Evolutionary conservation across 1,139 yeast genomes (phyloP).

Genomic region (Yamadazyma epiphylla): DNA sequence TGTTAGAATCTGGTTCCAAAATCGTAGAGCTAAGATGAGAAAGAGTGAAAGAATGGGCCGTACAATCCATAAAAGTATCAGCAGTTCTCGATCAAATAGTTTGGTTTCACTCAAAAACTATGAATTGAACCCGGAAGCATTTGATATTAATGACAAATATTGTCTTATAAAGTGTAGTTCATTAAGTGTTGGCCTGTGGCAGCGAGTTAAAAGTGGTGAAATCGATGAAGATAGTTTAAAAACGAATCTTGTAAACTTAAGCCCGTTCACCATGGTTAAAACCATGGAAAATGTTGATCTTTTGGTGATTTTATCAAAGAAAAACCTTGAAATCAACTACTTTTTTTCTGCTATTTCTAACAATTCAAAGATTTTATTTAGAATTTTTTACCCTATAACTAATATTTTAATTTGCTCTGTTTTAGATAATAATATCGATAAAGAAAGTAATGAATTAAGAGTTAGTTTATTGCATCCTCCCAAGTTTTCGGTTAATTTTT

Average conservation of each 20-base stretch:
- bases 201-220: conserved; percentile 63
- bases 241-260: conserved; percentile 51
- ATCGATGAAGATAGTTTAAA: conserved; percentile 39
- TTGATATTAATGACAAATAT: conserved; percentile 62
- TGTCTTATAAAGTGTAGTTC: conserved; percentile 64
- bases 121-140: conserved; percentile 20
- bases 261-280: conserved; percentile 60
- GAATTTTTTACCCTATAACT: conserved; percentile 63
- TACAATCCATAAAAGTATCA: conserved; percentile 8
- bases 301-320: conserved; percentile 61
- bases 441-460: conserved; percentile 48
- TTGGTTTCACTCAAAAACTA: conserved; percentile 6
- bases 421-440: conserved; percentile 42
- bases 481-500: conserved; percentile 71
- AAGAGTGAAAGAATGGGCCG: conserved; percentile 48
- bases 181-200: conserved; percentile 76
- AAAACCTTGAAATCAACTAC: conserved; percentile 67
- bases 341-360: conserved; percentile 69
- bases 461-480: conserved; percentile 57
- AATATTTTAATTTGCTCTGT: conserved; percentile 45
- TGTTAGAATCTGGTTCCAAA: conserved; percentile 94
- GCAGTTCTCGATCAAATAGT: conserved; percentile 22
- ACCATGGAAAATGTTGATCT: conserved; percentile 67
- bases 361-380: conserved; percentile 60
- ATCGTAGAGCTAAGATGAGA: conserved; percentile 78